Conservation (phyloP, 129 eudicot genomes). For the Centrapalus pauciflorus region DNA sequence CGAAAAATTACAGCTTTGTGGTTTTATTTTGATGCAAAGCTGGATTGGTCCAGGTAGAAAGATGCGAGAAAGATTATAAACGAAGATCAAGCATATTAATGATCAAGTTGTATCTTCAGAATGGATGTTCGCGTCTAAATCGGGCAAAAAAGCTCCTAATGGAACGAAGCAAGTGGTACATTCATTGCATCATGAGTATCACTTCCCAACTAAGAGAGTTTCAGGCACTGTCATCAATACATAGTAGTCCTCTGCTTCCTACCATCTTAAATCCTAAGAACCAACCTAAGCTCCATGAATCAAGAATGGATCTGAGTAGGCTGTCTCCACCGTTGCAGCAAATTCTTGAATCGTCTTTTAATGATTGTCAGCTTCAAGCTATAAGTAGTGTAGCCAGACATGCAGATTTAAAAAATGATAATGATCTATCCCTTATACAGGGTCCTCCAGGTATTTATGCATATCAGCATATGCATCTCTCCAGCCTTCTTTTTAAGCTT, state of each 20-base stretch:
- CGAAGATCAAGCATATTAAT: conserved; percentile 59
- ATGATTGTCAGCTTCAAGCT: conserved; percentile 88
- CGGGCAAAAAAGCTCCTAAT: conserved; percentile 77
- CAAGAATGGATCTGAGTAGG: conserved; percentile 41
- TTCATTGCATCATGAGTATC: conserved; percentile 76
- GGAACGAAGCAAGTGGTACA: conserved; percentile 93
- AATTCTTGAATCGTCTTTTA: conserved; percentile 56
- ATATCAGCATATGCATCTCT: conserved; percentile 8
- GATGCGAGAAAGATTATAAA: conserved; percentile 75
- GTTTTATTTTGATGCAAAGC: background rate
- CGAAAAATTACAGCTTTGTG: conserved; percentile 7
- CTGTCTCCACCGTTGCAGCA: conserved; percentile 67
- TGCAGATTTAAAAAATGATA: conserved; percentile 37
- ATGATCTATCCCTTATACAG: conserved; percentile 80
- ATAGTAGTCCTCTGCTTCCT: conserved; percentile 75
- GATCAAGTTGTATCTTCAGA: conserved; percentile 76
- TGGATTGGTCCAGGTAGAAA: conserved; percentile 57
- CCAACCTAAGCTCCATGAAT: conserved; percentile 22
- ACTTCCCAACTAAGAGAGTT: conserved; percentile 93
- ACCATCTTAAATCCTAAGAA: conserved; percentile 59
- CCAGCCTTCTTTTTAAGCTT: conserved; percentile 3
- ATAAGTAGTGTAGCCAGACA: conserved; percentile 47
- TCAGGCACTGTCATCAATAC: conserved; percentile 86
- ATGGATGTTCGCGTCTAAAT: conserved; percentile 70
- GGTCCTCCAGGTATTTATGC: conserved; percentile 89